phyloP scores from a whole-genome alignment of 2,329 filamentous ascomycete genomes.

The Geosmithia morbida region DNA sequence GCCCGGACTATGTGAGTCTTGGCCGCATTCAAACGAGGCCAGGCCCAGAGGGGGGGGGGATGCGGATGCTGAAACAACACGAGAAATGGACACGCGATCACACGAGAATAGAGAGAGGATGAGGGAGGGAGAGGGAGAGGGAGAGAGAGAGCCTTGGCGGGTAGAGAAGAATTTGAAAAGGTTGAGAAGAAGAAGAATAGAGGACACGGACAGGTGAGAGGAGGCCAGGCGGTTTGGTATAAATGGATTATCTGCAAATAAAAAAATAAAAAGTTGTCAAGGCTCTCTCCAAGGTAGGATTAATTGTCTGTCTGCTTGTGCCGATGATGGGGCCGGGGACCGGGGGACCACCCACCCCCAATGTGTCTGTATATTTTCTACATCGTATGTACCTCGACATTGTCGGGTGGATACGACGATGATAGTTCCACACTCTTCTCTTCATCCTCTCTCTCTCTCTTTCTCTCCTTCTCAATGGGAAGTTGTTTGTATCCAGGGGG shows the following conservation, averaged over 20 bases:
- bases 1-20: no score
- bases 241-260: neutral
- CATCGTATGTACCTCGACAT: neutral
- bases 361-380: no score
- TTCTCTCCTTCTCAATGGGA: no score
- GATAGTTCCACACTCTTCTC: neutral
- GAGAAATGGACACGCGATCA: no score
- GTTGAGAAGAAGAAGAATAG: neutral
- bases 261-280: neutral
- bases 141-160: no score
- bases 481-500: no score
- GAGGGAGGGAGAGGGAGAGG: no score
- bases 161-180: no score
- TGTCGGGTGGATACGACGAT: neutral
- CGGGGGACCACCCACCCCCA: neutral
- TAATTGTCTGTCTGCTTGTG: neutral
- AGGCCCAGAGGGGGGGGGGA: neutral
- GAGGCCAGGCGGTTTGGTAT: neutral
- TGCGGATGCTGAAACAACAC: no score
- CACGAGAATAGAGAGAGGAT: no score
- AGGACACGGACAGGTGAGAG: neutral
- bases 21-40: neutral
- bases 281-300: neutral
- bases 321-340: neutral
- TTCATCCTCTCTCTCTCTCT: no score